Base-by-base conservation (phyloP, 1,139 yeast genomes). In the Pneumocystis carinii region DNA sequence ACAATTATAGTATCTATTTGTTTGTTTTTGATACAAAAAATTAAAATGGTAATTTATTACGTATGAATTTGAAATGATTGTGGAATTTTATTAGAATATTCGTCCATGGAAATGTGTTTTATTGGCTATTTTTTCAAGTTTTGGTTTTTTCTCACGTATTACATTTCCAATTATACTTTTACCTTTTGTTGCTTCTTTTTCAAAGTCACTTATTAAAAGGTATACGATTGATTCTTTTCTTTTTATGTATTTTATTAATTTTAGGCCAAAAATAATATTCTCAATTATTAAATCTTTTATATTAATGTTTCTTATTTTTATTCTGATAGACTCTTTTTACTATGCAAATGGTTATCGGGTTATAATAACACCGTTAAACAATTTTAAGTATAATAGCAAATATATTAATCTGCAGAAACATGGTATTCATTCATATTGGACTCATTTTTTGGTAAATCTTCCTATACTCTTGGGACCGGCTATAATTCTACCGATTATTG, bases 391-490 rank as follows among this genome's bases (percentile, higher is more conserved):
- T 76, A 94, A 94, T 72, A 63, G 83, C 6, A 73, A 80, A 27
- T 66, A 74, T 2, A 74, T 75, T 2, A 92, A 92, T 69, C 75
- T 94, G 66, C 78, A 86, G 0, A 68, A 72, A 19, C 99, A 94
- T 72, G 99, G 98, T 0, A 70, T 89, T 19, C 98, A 94, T 71
- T 84, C 94, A 1, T 77, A 81, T 53, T 84, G 83, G 69, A 86
- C 86, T 1, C 98, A 94, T 70, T 5, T 87, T 0, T 67, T 89
- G 24, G 75, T 87, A 8, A 92, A 90, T 70, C 69, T 89, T 3
- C 96, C 97, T 0, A 86, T 84, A 67, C 74, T 92, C 2, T 65
- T 90, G 8, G 98, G 98, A 0, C 97, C 98, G 0, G 63, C 85
- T 1, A 74, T 83, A 7, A 70, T 70, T 55, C 68, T 64, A 63